A percentile compares a stretch with the other conserved stretches of the same genome.
Evolutionary conservation across 768 basidiomycete genomes (phyloP).

Genomic region (Suillus cothurnatus): DNA sequence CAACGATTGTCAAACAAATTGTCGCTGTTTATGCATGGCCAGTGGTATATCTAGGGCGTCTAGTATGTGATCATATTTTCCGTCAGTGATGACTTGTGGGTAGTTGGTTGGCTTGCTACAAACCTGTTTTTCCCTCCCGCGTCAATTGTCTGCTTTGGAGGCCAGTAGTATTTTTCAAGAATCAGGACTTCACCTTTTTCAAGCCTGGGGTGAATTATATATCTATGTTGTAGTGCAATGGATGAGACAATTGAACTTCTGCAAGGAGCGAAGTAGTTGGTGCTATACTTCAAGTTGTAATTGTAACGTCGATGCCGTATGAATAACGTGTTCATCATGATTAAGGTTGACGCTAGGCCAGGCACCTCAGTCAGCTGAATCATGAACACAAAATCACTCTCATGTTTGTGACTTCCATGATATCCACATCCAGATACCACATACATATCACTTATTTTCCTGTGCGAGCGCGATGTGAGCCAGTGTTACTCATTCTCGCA

Average conservation of each 20-base stretch:
- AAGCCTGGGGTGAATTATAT: not conserved
- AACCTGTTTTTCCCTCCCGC: not conserved
- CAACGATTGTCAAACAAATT: not conserved
- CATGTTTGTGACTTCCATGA: constrained; percentile 8
- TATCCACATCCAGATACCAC: constrained; percentile 1
- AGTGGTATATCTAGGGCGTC: not conserved
- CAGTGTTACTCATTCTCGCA: constrained; percentile 26
- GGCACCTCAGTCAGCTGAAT: not conserved
- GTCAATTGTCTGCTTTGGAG: not conserved
- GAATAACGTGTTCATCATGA: not conserved
- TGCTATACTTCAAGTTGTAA: not conserved
- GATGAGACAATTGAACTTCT: not conserved
- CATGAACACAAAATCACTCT: not conserved
- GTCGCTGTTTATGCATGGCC: not conserved
- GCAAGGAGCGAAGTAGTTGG: not conserved
- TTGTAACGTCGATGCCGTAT: not conserved
- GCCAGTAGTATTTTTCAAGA: not conserved
- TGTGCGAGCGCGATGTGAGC: constrained; percentile 28
- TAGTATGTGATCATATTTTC: not conserved
- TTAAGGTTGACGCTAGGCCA: not conserved
- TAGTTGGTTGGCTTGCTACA: not conserved
- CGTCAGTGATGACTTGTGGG: not conserved
- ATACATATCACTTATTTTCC: constrained; percentile 26
- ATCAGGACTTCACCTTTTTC: not conserved
- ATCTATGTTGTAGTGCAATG: not conserved